Percentiles rank a stretch among this genome's conserved stretches.
phyloP scores from a whole-genome alignment of 2,329 filamentous ascomycete genomes.

The Penicillium sp. region DNA sequence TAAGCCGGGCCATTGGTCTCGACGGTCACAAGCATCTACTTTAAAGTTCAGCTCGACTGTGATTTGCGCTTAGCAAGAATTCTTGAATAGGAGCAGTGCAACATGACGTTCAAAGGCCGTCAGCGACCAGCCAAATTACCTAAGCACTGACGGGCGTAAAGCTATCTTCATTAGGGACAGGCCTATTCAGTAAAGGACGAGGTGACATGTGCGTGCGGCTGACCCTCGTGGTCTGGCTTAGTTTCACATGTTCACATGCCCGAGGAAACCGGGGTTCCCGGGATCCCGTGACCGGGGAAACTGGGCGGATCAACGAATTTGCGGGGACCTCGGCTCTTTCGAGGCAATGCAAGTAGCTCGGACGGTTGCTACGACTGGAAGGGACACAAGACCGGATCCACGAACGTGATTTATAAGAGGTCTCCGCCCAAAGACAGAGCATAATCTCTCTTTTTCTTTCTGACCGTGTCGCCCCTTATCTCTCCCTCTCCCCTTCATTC shows the following conservation, averaged over 20 bases:
- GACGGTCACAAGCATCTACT: no score
- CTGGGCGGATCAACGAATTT: slow-evolving; percentile 18
- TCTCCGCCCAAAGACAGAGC: neutral
- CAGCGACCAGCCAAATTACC: no score
- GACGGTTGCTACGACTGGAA: slow-evolving; percentile 5
- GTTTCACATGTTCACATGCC: slow-evolving; percentile 13
- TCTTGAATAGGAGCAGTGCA: no score
- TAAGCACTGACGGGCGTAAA: no score
- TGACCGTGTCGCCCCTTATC: neutral
- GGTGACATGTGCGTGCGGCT: no score
- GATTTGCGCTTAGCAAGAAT: no score
- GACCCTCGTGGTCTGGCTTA: no score
- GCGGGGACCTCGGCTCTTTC: slow-evolving; percentile 12
- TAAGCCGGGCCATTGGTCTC: no score
- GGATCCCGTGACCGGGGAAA: slow-evolving; percentile 7
- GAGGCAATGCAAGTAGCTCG: slow-evolving; percentile 2
- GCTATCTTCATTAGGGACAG: no score
- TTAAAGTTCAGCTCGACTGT: no score
- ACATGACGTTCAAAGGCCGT: no score
- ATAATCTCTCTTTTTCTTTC: neutral
- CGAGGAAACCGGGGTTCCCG: neutral
- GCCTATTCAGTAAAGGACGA: no score
- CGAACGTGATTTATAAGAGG: slow-evolving; percentile 12
- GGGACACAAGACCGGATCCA: slow-evolving; percentile 13
- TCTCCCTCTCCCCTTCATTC: slow-evolving; percentile 1